Evolutionary conservation across 352 stramenopile species (phyloP), one percentile per base, ranked within the genome.

Genomic region (Plasmopara muralis): DNA sequence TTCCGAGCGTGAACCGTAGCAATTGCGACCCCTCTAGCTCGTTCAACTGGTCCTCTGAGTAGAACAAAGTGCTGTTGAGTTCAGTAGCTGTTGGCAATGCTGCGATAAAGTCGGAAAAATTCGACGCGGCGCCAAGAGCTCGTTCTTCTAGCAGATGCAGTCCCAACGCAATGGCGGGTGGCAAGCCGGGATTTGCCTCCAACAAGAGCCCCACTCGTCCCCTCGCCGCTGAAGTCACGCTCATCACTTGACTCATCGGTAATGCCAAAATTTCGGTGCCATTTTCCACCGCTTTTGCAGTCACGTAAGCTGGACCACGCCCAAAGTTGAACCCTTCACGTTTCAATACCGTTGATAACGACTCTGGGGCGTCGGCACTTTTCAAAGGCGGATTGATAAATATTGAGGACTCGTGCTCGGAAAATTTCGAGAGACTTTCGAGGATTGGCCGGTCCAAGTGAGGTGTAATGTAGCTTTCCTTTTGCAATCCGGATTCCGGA

Each of bases 11-110:
- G 35, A 64, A 56, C 8, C 66, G 60, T 20, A 68, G 47, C 9
- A 82, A 43, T 51, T 82, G 71, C 3, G 71, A 74, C 9, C 71
- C 71, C 6, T 66, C 45, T 20, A 79, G 43, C 20, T 60, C 48
- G 15, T 67, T 57, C n/a, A 75, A 33, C 34, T 75, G 46, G 14
- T 63, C 53, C 9, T 65, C 42, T 9, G 47, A 52, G 45, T 75
- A 82, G 55, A 79, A 82, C 35, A 78, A 50, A 9, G 68, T 68
- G 46, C 66, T 77, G 39, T 82, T 72, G 28, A 77, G 43, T 9
- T 29, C 37, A 0, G 49, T 52, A 14, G 43, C 29, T 13, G 20
- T 14, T 0, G 71, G 63, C n/a, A 82, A 52, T 9, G 48, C 46
- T 3, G 66, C 25, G 0, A 82, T 40, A 40, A 75, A 57, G 25